These are phyloP conservation scores for Rosellinia necatrix DNA, from an alignment of 2,329 filamentous ascomycete genomes.

Conservation along the genomic window DNA sequence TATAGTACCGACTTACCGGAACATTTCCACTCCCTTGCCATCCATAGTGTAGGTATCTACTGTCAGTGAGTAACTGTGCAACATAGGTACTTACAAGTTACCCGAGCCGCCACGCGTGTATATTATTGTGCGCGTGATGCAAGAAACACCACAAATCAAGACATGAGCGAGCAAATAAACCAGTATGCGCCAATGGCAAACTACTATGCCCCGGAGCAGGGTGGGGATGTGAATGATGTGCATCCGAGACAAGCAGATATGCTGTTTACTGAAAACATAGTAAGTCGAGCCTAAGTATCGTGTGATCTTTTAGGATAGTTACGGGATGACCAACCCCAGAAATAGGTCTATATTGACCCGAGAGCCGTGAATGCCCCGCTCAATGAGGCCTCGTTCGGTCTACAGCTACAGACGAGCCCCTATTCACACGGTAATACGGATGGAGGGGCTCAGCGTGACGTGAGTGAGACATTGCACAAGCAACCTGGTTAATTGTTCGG, in stretches of 20 bases:
- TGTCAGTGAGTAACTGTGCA: no score
- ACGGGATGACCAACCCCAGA: neutral
- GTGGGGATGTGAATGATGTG: neutral
- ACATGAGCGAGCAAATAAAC: neutral
- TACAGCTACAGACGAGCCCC: neutral
- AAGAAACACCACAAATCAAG: no score
- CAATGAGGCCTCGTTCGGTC: neutral
- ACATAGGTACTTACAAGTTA: no score
- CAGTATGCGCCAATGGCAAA: neutral
- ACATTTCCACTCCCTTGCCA: no score
- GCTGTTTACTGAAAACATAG: neutral
- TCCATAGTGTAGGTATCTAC: no score
- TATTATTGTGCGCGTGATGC: no score
- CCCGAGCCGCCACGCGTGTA: no score
- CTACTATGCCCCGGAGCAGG: neutral
- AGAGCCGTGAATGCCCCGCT: neutral
- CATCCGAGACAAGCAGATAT: neutral
- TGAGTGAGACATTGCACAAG: no score
- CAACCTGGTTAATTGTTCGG: no score
- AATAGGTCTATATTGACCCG: neutral
- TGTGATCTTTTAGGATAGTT: neutral
- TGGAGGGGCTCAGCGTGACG: no score
- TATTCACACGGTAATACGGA: neutral
- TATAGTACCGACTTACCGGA: no score
- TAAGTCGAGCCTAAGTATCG: neutral